Evolutionary conservation across 352 stramenopile genomes (phyloP).

Genomic region (Globisporangium yorkense): DNA sequence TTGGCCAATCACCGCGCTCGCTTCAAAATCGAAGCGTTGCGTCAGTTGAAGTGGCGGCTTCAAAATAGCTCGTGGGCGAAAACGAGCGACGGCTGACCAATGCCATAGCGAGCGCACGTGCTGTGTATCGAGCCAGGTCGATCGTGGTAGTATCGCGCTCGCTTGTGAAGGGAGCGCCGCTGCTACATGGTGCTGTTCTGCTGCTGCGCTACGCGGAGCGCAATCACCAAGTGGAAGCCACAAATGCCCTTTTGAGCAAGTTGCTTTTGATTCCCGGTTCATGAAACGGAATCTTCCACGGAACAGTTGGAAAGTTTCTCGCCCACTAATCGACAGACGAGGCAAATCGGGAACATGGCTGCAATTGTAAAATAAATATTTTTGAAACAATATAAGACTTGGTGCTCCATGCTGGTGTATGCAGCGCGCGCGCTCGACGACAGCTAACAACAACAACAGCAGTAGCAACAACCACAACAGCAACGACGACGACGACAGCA

Average conservation of each 20-base stretch:
- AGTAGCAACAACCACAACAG: neutral
- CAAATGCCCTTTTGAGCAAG: neutral
- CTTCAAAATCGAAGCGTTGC: neutral
- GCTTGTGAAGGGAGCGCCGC: too few relatives aligned
- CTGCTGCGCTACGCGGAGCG: neutral
- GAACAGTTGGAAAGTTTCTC: neutral
- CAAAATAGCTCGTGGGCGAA: neutral
- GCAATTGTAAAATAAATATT: neutral
- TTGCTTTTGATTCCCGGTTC: neutral
- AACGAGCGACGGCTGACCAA: too few relatives aligned
- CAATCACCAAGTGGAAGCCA: neutral
- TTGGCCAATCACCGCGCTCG: neutral
- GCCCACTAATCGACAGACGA: neutral
- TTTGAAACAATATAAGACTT: neutral
- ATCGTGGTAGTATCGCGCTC: too few relatives aligned
- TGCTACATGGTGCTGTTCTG: neutral
- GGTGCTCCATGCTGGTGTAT: too few relatives aligned
- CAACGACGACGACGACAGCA: neutral
- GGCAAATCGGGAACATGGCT: neutral
- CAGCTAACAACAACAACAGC: neutral
- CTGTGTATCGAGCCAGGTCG: too few relatives aligned
- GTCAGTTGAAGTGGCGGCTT: conserved; percentile 1
- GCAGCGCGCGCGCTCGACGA: neutral
- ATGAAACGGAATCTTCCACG: conserved; percentile 2
- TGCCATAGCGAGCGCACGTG: too few relatives aligned